A percentile compares a stretch with the other conserved stretches of the same genome.
Conservation (phyloP, 441 rosid genomes). For the Croton setiger region DNA sequence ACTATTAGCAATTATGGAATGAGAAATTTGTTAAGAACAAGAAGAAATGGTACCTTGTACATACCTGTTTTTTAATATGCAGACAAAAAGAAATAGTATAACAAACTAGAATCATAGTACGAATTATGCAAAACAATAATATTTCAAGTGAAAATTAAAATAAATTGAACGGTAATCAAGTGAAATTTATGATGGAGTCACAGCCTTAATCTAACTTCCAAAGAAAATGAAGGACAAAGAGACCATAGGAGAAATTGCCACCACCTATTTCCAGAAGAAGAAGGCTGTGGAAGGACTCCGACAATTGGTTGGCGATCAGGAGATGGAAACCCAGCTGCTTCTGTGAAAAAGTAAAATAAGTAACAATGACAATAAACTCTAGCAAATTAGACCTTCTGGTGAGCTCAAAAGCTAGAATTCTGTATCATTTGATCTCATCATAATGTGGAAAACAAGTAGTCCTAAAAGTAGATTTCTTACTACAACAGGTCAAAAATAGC, state of each 20-base stretch:
- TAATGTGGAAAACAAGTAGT: background rate
- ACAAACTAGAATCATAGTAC: background rate
- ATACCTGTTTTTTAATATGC: background rate
- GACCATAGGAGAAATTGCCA: constrained; percentile 20
- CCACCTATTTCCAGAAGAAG: constrained; percentile 54
- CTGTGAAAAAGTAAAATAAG: constrained; percentile 39
- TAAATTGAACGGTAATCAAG: constrained; percentile 12
- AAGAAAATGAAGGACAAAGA: constrained; percentile 8
- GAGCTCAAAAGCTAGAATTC: background rate
- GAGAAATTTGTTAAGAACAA: background rate
- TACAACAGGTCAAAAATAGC: background rate
- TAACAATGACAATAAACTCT: constrained; percentile 12
- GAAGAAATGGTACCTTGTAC: background rate
- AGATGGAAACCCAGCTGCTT: constrained; percentile 42
- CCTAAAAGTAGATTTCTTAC: background rate
- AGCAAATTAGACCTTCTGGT: constrained; percentile 1
- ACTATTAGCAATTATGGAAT: background rate
- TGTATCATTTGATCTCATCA: background rate
- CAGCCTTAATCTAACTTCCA: constrained; percentile 5
- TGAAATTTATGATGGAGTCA: constrained; percentile 8
- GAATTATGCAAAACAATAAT: background rate
- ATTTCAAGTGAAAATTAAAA: constrained; percentile 4
- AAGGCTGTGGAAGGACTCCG: constrained; percentile 66
- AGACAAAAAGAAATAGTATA: background rate
- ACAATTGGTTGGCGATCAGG: constrained; percentile 46